Evolutionary conservation across 495 filamentous ascomycete genomes (phyloP), one percentile per base, ranked within the genome.

Genomic region (Trichoderma erinaceum): DNA sequence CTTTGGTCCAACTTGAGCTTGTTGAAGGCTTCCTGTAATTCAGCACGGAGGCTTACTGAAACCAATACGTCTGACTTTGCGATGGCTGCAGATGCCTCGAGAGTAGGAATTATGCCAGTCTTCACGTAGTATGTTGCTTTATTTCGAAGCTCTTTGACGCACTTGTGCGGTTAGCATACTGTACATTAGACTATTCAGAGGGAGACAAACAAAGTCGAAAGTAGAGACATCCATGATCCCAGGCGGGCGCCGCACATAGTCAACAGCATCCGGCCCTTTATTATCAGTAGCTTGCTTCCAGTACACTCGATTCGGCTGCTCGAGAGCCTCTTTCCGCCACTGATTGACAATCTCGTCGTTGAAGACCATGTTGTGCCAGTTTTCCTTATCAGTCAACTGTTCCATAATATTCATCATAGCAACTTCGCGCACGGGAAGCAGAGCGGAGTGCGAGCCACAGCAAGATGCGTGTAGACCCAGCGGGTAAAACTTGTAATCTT

Each of bases 361-460:
- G 68, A 85, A 85, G 64, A 88, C 78, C 73, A 88, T 83, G 23
- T 76, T 73, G 68, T 85, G 78, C 86, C 84, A 88, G 50, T 82
- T 73, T 4, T 74, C 73, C 64, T 82, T 83, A 69, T 80, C 77
- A 2, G 76, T 76, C 7, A 81, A 56, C 3, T 64, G 64, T 67
- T 80, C 74, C 77, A 80, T 78, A 7, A 79, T 29, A 6, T 70
- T 44, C 68, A 80, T 73, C 78, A 81, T 81, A 58, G 74, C 73
- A 7, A 78, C 70, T 66, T 79, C 78, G n/a, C 78, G 75, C 18
- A 78, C 71, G 3, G 63, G 69, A 27, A 79, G 50, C 1, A 69
- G 0, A 25, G 35, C 41, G n/a, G 71, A 67, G 13, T 29, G 18
- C 4, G 65, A 23, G 38, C 35, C 65, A 6, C 16, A 0, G 44